Conservation (phyloP, 768 basidiomycete species). For the Mycena alexandri region DNA sequence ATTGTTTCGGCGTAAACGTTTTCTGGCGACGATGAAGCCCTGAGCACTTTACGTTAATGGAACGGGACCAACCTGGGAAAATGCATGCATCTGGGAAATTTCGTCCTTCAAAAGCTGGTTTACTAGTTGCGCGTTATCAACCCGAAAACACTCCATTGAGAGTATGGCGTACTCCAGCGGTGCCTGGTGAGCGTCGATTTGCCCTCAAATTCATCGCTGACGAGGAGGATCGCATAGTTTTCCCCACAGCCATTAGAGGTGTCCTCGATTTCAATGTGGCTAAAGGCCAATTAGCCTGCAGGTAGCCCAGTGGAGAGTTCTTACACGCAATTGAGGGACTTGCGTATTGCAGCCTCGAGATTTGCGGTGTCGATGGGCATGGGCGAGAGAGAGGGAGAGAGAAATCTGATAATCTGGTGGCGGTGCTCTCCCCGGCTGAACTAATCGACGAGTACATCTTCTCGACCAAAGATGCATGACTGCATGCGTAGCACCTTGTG, state of each 20-base stretch:
- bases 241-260: constrained; percentile 86
- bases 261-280: constrained; percentile 80
- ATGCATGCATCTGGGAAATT: constrained; percentile 88
- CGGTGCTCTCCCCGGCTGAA: too few species aligned
- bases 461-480: not conserved
- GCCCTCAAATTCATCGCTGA: constrained; percentile 86
- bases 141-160: not conserved
- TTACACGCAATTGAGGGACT: constrained; percentile 66
- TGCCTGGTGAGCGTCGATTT: constrained; percentile 86
- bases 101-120: constrained; percentile 81
- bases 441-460: not conserved
- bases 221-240: constrained; percentile 79
- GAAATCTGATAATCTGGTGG: constrained; percentile 29
- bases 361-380: constrained; percentile 74
- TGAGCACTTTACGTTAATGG: constrained; percentile 6
- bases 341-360: constrained; percentile 73
- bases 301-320: too few species aligned
- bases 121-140: constrained; percentile 57
- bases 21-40: constrained; percentile 58
- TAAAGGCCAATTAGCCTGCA: too few species aligned
- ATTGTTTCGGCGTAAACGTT: constrained; percentile 80
- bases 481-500: not conserved
- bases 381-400: constrained; percentile 9
- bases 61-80: constrained; percentile 76
- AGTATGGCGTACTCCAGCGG: constrained; percentile 65